Conservation (phyloP, 345 rosid species). For the Adansonia digitata region DNA sequence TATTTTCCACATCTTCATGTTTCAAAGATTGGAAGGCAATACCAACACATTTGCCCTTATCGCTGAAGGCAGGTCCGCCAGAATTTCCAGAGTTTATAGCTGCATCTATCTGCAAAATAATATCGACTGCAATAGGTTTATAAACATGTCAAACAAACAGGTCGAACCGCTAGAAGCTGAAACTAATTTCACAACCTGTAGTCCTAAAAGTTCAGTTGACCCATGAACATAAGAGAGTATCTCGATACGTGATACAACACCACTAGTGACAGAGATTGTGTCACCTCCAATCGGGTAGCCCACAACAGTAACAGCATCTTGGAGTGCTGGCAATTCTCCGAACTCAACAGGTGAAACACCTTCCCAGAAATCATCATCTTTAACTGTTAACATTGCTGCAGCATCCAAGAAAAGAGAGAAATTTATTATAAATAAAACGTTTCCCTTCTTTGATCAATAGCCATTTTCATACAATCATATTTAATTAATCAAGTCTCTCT, state of each 20-base stretch:
- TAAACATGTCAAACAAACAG: neutral
- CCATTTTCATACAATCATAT: neutral
- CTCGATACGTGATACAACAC: constrained; percentile 94
- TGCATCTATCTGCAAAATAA: constrained; percentile 72
- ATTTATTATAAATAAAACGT: neutral
- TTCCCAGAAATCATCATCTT: constrained; percentile 91
- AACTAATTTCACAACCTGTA: constrained; percentile 48
- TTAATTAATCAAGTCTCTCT: neutral
- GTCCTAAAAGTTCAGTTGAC: constrained; percentile 86
- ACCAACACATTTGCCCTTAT: constrained; percentile 86
- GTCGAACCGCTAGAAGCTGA: neutral
- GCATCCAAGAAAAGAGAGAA: constrained; percentile 6
- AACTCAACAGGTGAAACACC: constrained; percentile 83
- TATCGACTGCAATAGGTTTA: constrained; percentile 2
- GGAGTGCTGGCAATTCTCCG: constrained; percentile 89
- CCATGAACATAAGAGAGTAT: constrained; percentile 87
- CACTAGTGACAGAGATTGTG: constrained; percentile 94
- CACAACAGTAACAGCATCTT: constrained; percentile 95
- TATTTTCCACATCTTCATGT: constrained; percentile 91
- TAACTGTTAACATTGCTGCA: constrained; percentile 70
- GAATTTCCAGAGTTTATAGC: constrained; percentile 97
- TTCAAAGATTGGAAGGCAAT: constrained; percentile 95
- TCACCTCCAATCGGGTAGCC: constrained; percentile 98
- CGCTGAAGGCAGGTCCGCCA: constrained; percentile 97
- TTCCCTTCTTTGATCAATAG: neutral